Percentiles rank a stretch among this genome's conserved stretches.
These are phyloP conservation scores for Puccinia polysora DNA, from an alignment of 1,284 basidiomycete species.

Conservation along the genomic window DNA sequence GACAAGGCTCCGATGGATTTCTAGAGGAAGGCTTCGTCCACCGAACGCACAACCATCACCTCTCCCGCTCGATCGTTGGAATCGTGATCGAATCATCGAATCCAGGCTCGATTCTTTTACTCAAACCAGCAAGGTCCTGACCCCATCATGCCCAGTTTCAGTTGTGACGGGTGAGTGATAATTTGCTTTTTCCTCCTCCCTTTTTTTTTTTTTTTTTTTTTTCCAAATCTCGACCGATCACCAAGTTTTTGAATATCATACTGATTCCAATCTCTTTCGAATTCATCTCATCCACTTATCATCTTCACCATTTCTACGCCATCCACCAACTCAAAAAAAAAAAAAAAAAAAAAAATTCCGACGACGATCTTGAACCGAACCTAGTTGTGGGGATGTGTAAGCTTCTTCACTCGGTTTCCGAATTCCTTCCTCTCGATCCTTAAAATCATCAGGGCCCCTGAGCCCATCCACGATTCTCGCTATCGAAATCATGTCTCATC, in stretches of 20 bases:
- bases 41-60: no score
- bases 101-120: not conserved
- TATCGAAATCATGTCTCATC: no score
- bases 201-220: not conserved
- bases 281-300: not conserved
- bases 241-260: not conserved
- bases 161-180: constrained; percentile 14
- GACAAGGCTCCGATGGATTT: no score
- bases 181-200: not conserved
- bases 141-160: constrained; percentile 17
- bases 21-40: no score
- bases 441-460: no score
- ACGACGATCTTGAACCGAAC: no score
- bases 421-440: no score
- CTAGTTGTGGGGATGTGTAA: constrained; percentile 14
- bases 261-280: not conserved
- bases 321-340: not conserved
- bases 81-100: no score
- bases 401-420: no score
- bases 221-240: not conserved
- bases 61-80: no score
- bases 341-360: no score
- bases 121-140: not conserved
- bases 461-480: no score
- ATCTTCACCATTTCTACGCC: not conserved